Evolutionary conservation across 371 early-diverging fungal genomes (phyloP).

Genomic region (Capniomyces stellatus): DNA sequence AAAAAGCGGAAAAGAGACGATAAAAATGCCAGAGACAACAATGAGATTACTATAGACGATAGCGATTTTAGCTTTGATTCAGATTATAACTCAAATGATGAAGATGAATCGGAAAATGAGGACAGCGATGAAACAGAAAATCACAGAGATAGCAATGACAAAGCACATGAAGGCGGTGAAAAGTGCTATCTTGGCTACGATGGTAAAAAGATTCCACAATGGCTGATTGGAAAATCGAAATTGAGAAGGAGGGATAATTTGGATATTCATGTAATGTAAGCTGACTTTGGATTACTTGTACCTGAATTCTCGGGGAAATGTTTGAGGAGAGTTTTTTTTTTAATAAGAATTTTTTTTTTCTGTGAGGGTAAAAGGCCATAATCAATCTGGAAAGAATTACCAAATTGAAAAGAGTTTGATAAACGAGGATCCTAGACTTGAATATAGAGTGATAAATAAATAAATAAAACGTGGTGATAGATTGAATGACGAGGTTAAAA

Average conservation of each 20-base stretch:
- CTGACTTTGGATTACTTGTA: not conserved
- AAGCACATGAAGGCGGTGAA: too few relatives aligned
- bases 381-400: not conserved
- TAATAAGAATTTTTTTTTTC: not conserved
- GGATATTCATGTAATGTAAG: not conserved
- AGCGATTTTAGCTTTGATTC: too few relatives aligned
- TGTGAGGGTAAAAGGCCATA: not conserved
- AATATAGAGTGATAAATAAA: not conserved
- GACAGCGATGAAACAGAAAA: not conserved
- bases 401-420: not conserved
- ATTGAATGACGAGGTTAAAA: constrained; percentile 50
- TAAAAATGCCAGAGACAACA: too few relatives aligned
- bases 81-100: not conserved
- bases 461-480: constrained; percentile 1
- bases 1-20: too few relatives aligned
- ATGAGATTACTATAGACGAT: too few relatives aligned
- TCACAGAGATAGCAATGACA: too few relatives aligned
- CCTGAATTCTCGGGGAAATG: not conserved
- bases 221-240: not conserved
- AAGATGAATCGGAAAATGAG: not conserved
- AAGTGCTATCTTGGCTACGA: not conserved
- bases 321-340: too few relatives aligned
- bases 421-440: too few relatives aligned
- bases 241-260: not conserved
- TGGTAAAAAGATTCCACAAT: not conserved